Conservation (phyloP, 257 asterid species). For the Fraxinus anomala region DNA sequence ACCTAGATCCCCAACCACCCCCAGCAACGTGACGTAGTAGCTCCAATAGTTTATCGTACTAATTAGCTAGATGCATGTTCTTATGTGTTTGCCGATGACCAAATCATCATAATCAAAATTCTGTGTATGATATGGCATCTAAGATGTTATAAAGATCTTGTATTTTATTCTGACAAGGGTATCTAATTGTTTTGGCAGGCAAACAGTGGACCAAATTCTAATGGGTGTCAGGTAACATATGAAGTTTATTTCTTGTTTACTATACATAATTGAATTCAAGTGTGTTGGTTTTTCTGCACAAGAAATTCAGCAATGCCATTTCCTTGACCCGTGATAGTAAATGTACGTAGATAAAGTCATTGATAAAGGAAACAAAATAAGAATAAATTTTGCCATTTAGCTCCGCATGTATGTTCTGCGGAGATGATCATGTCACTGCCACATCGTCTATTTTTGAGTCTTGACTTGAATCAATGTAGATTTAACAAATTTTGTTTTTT, state of each 20-base stretch:
- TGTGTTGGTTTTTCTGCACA: background rate
- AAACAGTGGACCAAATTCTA: slow-evolving; percentile 80
- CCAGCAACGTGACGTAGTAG: background rate
- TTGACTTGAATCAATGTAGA: background rate
- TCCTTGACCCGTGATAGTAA: background rate
- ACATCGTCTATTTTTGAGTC: background rate
- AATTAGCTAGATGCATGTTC: background rate
- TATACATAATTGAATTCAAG: slow-evolving; percentile 7
- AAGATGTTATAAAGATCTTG: background rate
- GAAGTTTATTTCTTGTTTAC: slow-evolving; percentile 21
- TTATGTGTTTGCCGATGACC: background rate
- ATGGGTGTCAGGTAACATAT: slow-evolving; percentile 84
- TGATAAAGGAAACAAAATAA: slow-evolving; percentile 1
- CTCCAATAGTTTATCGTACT: background rate
- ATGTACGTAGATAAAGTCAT: background rate
- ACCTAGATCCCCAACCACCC: background rate
- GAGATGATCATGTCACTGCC: background rate
- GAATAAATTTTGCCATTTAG: background rate
- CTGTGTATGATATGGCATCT: background rate
- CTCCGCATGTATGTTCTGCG: background rate
- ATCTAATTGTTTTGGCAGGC: slow-evolving; percentile 60
- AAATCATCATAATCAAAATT: background rate
- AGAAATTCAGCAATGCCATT: background rate
- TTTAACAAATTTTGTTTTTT: background rate
- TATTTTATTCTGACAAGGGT: slow-evolving; percentile 6